Percentiles rank a stretch among this genome's conserved stretches.
Conservation (phyloP, 768 basidiomycete species). For the Trametes gibbosa region DNA sequence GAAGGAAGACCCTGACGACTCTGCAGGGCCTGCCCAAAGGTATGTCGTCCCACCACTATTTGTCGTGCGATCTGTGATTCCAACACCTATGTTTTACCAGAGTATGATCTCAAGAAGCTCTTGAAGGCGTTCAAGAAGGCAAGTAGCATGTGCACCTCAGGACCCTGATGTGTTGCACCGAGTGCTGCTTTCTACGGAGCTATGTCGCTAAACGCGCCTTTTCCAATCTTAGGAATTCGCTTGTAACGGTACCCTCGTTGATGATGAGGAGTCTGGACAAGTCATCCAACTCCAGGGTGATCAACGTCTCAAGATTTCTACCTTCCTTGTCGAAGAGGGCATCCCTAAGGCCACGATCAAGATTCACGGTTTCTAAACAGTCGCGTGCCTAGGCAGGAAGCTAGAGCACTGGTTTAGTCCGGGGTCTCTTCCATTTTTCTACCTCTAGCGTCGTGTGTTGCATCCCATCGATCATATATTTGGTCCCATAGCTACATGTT, state of each 20-base stretch:
- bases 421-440: slow-evolving; percentile 18
- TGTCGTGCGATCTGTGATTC: background rate
- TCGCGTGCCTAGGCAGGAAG: slow-evolving; percentile 13
- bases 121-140: slow-evolving; percentile 99
- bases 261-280: slow-evolving; percentile 93
- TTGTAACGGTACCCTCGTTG: slow-evolving; percentile 96
- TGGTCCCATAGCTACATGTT: slow-evolving; percentile 23
- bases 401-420: slow-evolving; percentile 21
- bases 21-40: slow-evolving; percentile 92
- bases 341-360: slow-evolving; percentile 77
- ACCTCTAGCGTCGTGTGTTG: slow-evolving; percentile 19
- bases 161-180: background rate
- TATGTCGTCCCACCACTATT: slow-evolving; percentile 36
- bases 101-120: slow-evolving; percentile 97
- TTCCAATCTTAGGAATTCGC: slow-evolving; percentile 91
- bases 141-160: background rate
- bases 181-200: background rate
- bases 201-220: slow-evolving; percentile 2
- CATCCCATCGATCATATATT: slow-evolving; percentile 21
- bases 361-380: slow-evolving; percentile 80
- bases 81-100: slow-evolving; percentile 37
- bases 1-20: slow-evolving; percentile 96
- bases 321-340: slow-evolving; percentile 83
- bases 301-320: slow-evolving; percentile 87
- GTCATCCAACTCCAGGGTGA: slow-evolving; percentile 99